Evolutionary conservation across 371 early-diverging fungal species (phyloP), one percentile per base, ranked within the genome.

Genomic region (Mucor racemosus): DNA sequence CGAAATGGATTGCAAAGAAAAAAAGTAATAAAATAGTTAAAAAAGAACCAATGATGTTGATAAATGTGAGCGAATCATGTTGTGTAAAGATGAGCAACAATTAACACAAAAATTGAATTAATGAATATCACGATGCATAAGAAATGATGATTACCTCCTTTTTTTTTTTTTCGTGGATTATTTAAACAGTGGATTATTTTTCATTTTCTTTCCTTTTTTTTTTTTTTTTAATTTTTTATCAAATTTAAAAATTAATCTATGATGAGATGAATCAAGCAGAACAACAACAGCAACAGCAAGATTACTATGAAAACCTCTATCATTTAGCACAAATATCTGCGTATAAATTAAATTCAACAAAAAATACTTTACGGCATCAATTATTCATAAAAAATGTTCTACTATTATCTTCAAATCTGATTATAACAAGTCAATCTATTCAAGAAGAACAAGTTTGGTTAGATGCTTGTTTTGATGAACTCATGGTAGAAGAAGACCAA

Each of bases 371-470:
- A 26, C 62, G 65, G 14, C 71, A 73, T 8, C 75, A 79, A 53
- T 67, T 79, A 7, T 40, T 79, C 33, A 65, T 76, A n/a, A 69
- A 76, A n/a, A 79, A 79, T 50, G 48, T 74, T 5, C 53, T 76
- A 10, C 40, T 73, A 31, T 61, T 64, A 11, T 75, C 70, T 35
- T 64, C 69, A 9, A 57, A 58, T 55, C 60, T 74, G 14, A 63
- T 71, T 54, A 35, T 34, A 31, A 38, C 57, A 40, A 55, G 39
- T 10, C 62, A 63, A 35, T 41, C 55, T 26, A 48, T 59, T 17
- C 59, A 74, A 54, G 50, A 72, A 40, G 77, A 79, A 66, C 69
- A 81, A 44, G 62, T 63, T 6, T 81, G 81, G 81, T 58, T 81
- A 34, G 75, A 79, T 57, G 69, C 73, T 39, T 79, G 79, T 48